Conservation (phyloP, 257 asterid genomes). For the Leptodermis oblonga region DNA sequence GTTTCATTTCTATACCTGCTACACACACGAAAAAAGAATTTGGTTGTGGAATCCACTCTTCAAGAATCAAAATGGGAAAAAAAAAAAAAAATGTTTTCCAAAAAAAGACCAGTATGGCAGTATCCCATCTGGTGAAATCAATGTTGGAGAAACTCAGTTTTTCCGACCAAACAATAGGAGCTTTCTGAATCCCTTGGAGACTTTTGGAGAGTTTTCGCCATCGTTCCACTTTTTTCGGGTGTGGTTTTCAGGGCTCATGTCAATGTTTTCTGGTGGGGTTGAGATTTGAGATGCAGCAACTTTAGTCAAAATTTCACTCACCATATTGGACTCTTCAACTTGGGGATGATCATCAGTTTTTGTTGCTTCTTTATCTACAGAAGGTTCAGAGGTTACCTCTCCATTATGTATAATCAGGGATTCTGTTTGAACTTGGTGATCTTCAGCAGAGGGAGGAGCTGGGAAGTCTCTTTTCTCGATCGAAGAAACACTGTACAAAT, state of each 20-base stretch:
- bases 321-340: conserved; percentile 18
- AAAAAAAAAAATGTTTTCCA: neutral
- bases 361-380: conserved; percentile 11
- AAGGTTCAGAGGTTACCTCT: conserved; percentile 8
- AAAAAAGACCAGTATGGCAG: no score
- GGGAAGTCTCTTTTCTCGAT: conserved; percentile 27
- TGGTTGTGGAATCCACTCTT: neutral
- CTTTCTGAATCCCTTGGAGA: conserved; percentile 65
- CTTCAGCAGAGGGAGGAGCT: conserved; percentile 16
- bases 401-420: neutral
- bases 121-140: neutral
- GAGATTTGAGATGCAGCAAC: conserved; percentile 31
- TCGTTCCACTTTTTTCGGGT: conserved; percentile 65
- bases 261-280: conserved; percentile 44
- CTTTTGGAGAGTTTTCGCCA: conserved; percentile 53
- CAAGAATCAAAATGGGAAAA: conserved; percentile 17
- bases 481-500: conserved; percentile 36
- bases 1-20: neutral
- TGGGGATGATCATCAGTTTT: conserved; percentile 15
- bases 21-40: conserved; percentile 6
- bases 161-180: conserved; percentile 66
- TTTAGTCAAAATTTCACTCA: conserved; percentile 35
- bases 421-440: conserved; percentile 20
- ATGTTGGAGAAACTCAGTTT: conserved; percentile 27
- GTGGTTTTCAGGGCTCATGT: conserved; percentile 35